phyloP scores from a whole-genome alignment of 176 grass and related monocot genomes.

The Juncus inflexus region DNA sequence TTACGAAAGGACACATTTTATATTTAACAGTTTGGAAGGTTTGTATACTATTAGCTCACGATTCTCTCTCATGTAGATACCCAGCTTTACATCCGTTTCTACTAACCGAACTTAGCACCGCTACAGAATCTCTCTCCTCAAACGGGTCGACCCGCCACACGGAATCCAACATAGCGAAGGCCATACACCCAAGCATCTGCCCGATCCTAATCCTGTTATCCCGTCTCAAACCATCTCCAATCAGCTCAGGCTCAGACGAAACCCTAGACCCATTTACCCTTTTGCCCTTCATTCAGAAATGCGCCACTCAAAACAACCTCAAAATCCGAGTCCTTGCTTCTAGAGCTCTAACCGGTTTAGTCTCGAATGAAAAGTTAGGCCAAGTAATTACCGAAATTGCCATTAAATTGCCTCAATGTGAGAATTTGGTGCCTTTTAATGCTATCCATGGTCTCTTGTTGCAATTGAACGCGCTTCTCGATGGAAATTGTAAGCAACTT shows the following conservation, averaged over 20 bases:
- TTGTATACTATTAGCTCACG: not conserved
- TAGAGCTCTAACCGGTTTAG: constrained; percentile 75
- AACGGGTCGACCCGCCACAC: constrained; percentile 39
- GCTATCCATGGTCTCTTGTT: constrained; percentile 84
- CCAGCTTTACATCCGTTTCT: constrained; percentile 92
- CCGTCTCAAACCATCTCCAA: constrained; percentile 76
- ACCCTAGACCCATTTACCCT: constrained; percentile 82
- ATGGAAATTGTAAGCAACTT: constrained; percentile 63
- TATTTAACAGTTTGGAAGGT: no score
- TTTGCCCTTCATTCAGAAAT: constrained; percentile 81
- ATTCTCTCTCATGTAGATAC: constrained; percentile 57
- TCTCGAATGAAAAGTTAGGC: constrained; percentile 78
- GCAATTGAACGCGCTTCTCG: constrained; percentile 74
- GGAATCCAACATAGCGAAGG: constrained; percentile 70
- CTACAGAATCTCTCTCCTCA: constrained; percentile 49
- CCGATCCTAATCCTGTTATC: constrained; percentile 96
- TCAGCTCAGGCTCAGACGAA: constrained; percentile 63
- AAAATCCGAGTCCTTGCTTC: constrained; percentile 83
- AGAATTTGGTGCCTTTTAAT: constrained; percentile 58
- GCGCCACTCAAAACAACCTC: constrained; percentile 88
- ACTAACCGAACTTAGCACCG: constrained; percentile 57
- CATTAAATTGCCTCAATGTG: constrained; percentile 50
- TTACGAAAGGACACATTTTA: no score
- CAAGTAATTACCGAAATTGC: constrained; percentile 53
- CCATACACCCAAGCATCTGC: constrained; percentile 88